Percentiles rank a stretch among this genome's conserved stretches.
Conservation (phyloP, 805 yeast genomes). For the Barnettozyma sp. region DNA sequence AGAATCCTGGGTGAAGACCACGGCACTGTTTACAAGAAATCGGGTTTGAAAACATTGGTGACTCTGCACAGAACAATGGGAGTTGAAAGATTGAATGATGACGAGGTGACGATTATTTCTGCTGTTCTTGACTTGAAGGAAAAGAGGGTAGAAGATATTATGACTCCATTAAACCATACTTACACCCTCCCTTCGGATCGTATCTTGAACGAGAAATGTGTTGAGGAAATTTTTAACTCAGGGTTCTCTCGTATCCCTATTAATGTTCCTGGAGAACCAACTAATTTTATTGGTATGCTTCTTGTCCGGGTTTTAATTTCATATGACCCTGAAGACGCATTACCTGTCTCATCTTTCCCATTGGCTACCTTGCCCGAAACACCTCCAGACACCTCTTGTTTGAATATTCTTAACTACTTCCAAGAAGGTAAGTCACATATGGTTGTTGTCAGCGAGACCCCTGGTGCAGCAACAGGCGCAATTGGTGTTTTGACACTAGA, state of each 20-base stretch:
- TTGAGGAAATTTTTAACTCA: conserved; percentile 84
- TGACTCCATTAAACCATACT: conserved; percentile 92
- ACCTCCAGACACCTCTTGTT: conserved; percentile 81
- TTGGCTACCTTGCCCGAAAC: conserved; percentile 96
- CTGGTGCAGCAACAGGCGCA: conserved; percentile 81
- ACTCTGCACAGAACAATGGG: conserved; percentile 93
- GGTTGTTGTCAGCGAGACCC: conserved; percentile 84
- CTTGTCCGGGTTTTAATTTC: conserved; percentile 87
- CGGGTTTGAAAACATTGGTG: conserved; percentile 89
- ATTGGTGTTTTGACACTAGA: conserved; percentile 88
- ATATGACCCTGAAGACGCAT: conserved; percentile 93
- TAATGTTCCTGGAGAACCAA: conserved; percentile 81
- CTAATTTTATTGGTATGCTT: conserved; percentile 91
- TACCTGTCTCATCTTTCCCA: conserved; percentile 90
- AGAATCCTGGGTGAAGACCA: conserved; percentile 87
- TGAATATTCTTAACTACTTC: conserved; percentile 89
- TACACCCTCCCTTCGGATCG: conserved; percentile 83
- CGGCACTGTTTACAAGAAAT: conserved; percentile 88
- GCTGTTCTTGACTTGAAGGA: conserved; percentile 93
- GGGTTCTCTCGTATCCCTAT: conserved; percentile 96
- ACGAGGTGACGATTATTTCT: conserved; percentile 91
- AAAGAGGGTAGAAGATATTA: conserved; percentile 75
- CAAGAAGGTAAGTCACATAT: conserved; percentile 97
- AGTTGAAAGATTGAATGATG: conserved; percentile 84
- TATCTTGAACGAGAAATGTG: conserved; percentile 73